A percentile compares a stretch with the other conserved stretches of the same genome.
These are phyloP conservation scores for Cytospora piceae DNA, from an alignment of 2,329 filamentous ascomycete genomes.

Conservation along the genomic window DNA sequence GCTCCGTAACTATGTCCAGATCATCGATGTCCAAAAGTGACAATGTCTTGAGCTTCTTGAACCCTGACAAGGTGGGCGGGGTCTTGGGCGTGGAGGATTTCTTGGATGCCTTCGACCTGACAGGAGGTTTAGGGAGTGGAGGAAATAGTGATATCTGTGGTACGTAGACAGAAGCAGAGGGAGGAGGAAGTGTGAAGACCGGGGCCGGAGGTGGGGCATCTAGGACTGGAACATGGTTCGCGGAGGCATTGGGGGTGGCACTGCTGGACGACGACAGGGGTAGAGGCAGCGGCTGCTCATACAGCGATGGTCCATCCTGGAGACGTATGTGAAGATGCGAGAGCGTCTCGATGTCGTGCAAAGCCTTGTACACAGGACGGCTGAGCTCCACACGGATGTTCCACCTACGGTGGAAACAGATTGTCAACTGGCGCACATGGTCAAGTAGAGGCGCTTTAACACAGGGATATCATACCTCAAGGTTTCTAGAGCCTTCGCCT, in stretches of 20 bases:
- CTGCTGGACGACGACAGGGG: conserved; percentile 40
- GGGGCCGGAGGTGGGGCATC: conserved; percentile 30
- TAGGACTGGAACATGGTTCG: conserved; percentile 28
- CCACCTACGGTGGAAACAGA: conserved; percentile 50
- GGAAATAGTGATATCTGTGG: conserved; percentile 35
- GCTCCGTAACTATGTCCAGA: conserved; percentile 58
- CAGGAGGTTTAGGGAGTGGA: conserved; percentile 43
- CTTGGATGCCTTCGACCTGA: conserved; percentile 42
- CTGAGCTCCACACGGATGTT: conserved; percentile 67
- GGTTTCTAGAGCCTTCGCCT: conserved; percentile 57
- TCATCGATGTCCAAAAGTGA: conserved; percentile 64
- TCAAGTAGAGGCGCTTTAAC: background rate
- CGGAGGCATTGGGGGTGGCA: conserved; percentile 28
- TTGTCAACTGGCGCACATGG: conserved; percentile 19
- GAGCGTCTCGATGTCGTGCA: conserved; percentile 58
- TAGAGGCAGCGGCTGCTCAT: conserved; percentile 53
- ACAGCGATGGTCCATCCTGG: conserved; percentile 60
- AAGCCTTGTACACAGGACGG: conserved; percentile 57
- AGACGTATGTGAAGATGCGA: conserved; percentile 61
- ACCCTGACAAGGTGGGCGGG: conserved; percentile 60
- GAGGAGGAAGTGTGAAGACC: conserved; percentile 30
- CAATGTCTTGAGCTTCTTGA: conserved; percentile 57
- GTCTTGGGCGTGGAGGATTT: conserved; percentile 40
- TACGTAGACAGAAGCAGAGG: conserved; percentile 35
- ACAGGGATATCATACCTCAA: conserved; percentile 51